Evolutionary conservation across 2,329 filamentous ascomycete genomes (phyloP), one percentile per base, ranked within the genome.

Genomic region (Leptographium flavum): DNA sequence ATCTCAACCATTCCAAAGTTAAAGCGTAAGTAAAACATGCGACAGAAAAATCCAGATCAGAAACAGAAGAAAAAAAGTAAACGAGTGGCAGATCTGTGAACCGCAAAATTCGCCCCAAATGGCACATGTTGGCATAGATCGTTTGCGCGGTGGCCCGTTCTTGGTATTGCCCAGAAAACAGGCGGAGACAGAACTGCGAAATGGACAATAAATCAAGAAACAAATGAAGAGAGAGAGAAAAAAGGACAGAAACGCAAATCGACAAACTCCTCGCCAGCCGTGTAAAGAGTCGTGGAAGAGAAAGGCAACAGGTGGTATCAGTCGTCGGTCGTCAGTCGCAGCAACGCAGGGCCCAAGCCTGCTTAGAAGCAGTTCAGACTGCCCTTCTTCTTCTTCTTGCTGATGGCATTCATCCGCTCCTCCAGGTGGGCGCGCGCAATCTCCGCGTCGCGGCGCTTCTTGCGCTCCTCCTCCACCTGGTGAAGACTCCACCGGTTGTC

Each of bases 321-420:
- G 17, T 14, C 13, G 17, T 17, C 13, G 17, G 21, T 14, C 19
- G 35, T 13, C n/a, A 22, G 17, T 19, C 15, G 8, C 25, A 31
- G 3, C 19, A 28, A 23, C 33, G 30, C 7, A 35, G 21, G 22
- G 40, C 11, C n/a, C n/a, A 7, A 25, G 22, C 4, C 28, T 19
- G 39, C 23, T 64, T 87, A 95, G 71, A 98, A 98, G 74, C 92
- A 98, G 70, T 95, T 96, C 64, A 98, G 74, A 54, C 83, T 88
- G 57, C 83, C 79, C 75, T 94, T 94, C 73, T 87, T 88, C 76
- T 93, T 94, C 71, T 93, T 92, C 68, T 84, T 82, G 65, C 81
- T 88, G 61, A 92, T 82, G 47, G 84, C 81, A 57, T 90, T 87
- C 80, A 98, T 98, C 46, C 90, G 78, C 68, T 94, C 87, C 66